Evolutionary conservation across 169 alveolate genomes (phyloP), one percentile per base, ranked within the genome.

Genomic region (Eimeria brunetti): DNA sequence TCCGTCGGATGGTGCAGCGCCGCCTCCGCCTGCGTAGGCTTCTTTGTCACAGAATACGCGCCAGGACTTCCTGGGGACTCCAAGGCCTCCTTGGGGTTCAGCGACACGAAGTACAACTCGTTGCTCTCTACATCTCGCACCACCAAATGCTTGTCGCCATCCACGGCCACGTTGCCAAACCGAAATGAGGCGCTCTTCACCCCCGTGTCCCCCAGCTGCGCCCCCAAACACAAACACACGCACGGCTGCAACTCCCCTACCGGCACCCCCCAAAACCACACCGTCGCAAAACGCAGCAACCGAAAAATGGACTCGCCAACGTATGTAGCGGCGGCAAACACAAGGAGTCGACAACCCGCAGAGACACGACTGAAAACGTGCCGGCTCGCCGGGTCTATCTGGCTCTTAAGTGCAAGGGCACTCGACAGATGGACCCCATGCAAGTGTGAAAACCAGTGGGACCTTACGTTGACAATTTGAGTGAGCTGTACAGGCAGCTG

Each of bases 11-110:
- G 99, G 98, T 98, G 98, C 95, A 99, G 95, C n/a, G 99, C 99
- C 41, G 98, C 98, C 91, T 99, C 99, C 56, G 99, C 99, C 97
- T 98, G 99, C 98, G 98, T 98, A 67, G 99, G 99, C 96, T 98
- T 98, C 96, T 99, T 98, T 76, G 97, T 97, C 62, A 98, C 97
- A 14, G 96, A 86, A 20, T 94, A 94, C 41, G 81, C 89, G 24
- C 89, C 76, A 9, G 89, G 38, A 38, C 78, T 67, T 6, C 95
- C 88, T 2, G 88, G 81, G 64, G 78, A 30, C 69, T 73, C 81
- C 83, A 62, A 86, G 12, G 96, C 96, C 86, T 91, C 97, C 76
- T 96, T 97, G 73, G 96, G 91, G 95, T 96, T 95, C 92, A 97
- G 95, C 20, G 96, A 97, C 88, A 96, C 97, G 33, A 97, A 97